Base-by-base conservation (phyloP, 176 grass and related monocot genomes). In the Rhynchospora pubera region DNA sequence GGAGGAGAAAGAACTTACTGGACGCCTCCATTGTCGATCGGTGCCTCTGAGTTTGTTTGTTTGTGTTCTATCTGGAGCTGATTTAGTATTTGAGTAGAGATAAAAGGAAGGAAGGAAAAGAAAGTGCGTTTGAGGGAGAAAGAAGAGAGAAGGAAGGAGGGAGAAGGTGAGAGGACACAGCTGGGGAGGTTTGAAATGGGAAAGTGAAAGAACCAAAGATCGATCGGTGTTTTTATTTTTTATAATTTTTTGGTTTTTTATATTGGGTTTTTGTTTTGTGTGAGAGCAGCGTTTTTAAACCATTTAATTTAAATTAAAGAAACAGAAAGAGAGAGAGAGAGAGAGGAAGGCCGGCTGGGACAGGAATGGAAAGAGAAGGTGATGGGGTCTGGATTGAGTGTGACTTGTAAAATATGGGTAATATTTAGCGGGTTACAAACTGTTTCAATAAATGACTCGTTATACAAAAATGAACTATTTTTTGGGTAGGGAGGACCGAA, bases 111-210 rank as follows among this genome's bases (percentile, higher is more conserved):
- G 23, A 83, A 39, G 34, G 30, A 87, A 82, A 89, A 76, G 86
- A 92, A 96, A 92, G 82, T 86, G 88, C 88, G 93, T 94, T 57
- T 12, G 48, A 85, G 83, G 57, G 74, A 83, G 65, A 77, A 77
- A 80, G 43, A 32, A 52, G 26, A 75, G 39, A 82, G 22, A 16
- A 16, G 32, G 57, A 55, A n/a, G 39, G 9, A 39, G 18, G 21
- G 30, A 45, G 66, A n/a, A 21, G 30, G 15, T 53, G 57, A 53
- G 69, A 9, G 63, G 83, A 28, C 19, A 62, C 73, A 79, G 73
- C 60, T 67, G 60, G 58, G 84, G 65, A 85, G 70, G 83, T 94
- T 94, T 94, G 87, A 92, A 94, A 84, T 84, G 84, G 62, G 47
- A 86, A 58, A 53, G 81, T n/a, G n/a, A n/a, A 84, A 87, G 67